Evolutionary conservation across 345 rosid genomes (phyloP).

Genomic region (Citrus trifoliata): DNA sequence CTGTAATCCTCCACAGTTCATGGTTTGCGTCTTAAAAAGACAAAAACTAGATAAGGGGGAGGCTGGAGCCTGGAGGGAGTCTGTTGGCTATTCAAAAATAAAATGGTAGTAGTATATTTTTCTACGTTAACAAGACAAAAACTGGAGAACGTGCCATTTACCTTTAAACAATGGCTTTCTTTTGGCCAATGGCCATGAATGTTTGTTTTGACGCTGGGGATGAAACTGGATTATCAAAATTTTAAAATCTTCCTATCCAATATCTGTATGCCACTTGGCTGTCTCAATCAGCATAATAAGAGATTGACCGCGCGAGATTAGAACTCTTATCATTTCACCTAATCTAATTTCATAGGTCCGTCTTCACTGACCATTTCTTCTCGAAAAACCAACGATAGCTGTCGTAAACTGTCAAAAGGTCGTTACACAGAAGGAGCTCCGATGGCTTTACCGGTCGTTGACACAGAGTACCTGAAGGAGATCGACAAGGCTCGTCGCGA

Average conservation of each 20-base stretch:
- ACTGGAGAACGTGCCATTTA: no score
- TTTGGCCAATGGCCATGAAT: no score
- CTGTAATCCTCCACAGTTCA: no score
- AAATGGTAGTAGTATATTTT: no score
- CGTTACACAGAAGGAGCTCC: constrained; percentile 2
- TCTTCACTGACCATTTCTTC: constrained; percentile 5
- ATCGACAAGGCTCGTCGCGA: constrained; percentile 91
- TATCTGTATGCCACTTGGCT: neutral
- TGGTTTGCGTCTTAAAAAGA: no score
- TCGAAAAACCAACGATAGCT: neutral
- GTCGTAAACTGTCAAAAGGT: neutral
- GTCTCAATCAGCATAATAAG: neutral
- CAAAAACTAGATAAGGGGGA: no score
- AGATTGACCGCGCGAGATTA: neutral
- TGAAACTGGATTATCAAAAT: no score
- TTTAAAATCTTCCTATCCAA: neutral
- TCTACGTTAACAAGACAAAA: no score
- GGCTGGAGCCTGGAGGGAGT: no score
- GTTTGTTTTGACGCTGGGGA: no score
- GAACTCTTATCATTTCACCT: neutral
- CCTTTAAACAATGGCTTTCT: no score
- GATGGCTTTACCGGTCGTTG: constrained; percentile 78
- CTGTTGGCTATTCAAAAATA: no score
- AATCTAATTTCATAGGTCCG: neutral
- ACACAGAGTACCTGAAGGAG: constrained; percentile 78